Evolutionary conservation across 2,329 filamentous ascomycete genomes (phyloP), one percentile per base, ranked within the genome.

Genomic region (Bipolaris oryzae): DNA sequence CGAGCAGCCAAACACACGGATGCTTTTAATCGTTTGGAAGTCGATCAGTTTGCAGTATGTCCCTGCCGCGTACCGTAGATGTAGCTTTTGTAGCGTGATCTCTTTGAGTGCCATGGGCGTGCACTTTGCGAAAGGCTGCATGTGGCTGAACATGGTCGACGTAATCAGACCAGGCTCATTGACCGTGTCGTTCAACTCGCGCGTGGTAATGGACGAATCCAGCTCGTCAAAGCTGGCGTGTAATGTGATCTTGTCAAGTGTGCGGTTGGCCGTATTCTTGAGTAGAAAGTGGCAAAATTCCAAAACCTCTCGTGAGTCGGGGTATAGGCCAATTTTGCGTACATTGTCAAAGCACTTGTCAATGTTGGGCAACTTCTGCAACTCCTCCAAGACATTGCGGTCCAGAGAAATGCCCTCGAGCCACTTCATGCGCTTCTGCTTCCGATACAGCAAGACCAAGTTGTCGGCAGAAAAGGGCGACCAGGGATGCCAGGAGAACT

Each of bases 401-500:
- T 81, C 80, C 11, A 82, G 68, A 20, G 78, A 73, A 60, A 81
- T 80, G 48, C 76, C 79, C 58, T 82, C 80, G 16, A 82, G 69
- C 77, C 78, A 80, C 57, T 78, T 79, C 75, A 82, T 76, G 49
- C 74, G 72, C 63, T 76, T 78, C 73, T 82, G 80, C 60, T 79
- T 81, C 61, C 75, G 76, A 66, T 80, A 81, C 9, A 82, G 73
- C 38, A 82, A 61, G 16, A 81, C 56, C 57, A 82, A 66, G 52
- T 81, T 82, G 38, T 82, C 80, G 16, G 76, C 74, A 5, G 77
- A 78, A 58, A 82, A 82, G 1, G 77, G 72, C 44, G 75, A 74
- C 80, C 80, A 82, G 15, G 79, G 79, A 66, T 80, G 79, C 80
- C 80, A 82, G 58, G 77, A 79, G 70, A 82, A 81, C 58, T 79